Conservation (phyloP, 2,329 filamentous ascomycete genomes). For the Xylaria sp. region DNA sequence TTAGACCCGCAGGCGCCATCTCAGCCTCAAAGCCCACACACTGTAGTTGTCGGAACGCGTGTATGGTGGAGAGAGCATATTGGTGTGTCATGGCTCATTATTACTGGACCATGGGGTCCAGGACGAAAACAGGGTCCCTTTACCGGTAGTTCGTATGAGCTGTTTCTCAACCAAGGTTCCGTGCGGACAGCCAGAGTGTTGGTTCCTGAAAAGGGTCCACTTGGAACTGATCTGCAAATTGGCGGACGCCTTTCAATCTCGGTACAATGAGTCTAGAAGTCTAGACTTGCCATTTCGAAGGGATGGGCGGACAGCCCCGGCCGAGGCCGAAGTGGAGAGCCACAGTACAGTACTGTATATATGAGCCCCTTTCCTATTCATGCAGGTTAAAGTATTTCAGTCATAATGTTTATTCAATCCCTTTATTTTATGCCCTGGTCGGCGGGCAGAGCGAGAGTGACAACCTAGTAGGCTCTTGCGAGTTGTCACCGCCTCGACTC, state of each 20-base stretch:
- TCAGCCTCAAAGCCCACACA: constrained; percentile 36
- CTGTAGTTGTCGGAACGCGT: constrained; percentile 13
- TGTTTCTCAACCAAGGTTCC: constrained; percentile 18
- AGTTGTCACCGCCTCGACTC: no score
- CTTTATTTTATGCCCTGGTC: background rate
- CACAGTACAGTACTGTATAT: constrained; percentile 4
- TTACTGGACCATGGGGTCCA: constrained; percentile 16
- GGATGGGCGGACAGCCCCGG: background rate
- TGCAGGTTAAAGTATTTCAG: background rate
- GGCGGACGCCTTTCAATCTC: constrained; percentile 21
- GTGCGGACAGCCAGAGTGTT: background rate
- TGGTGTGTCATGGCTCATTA: constrained; percentile 26
- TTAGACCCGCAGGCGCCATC: constrained; percentile 32
- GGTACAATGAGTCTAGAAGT: constrained; percentile 21
- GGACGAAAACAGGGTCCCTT: constrained; percentile 22
- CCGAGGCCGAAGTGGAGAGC: constrained; percentile 16
- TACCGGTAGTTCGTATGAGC: constrained; percentile 24
- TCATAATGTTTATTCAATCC: constrained; percentile 1
- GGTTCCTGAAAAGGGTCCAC: constrained; percentile 12
- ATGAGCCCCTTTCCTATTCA: constrained; percentile 28
- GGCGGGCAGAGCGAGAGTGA: background rate
- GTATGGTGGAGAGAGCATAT: constrained; percentile 25
- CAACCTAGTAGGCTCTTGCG: no score
- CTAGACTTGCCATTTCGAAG: constrained; percentile 6
- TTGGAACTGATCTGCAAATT: constrained; percentile 22